phyloP scores from a whole-genome alignment of 1,139 yeast species.

The Lodderomyces metapsilosis region DNA sequence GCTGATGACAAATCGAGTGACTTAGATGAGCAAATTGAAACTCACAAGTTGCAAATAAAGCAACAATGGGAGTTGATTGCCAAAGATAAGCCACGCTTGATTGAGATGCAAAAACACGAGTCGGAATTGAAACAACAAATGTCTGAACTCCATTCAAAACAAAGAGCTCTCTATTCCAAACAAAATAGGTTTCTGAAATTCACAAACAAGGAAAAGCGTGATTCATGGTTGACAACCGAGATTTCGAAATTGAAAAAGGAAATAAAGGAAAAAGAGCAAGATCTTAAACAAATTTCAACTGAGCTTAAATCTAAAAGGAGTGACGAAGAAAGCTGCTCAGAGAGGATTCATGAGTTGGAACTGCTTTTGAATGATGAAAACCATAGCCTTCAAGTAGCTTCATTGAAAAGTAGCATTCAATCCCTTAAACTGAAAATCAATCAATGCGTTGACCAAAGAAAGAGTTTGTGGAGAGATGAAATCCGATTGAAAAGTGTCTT shows the following conservation, averaged over 20 bases:
- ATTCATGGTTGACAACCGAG: conserved; percentile 58
- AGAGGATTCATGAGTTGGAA: conserved; percentile 43
- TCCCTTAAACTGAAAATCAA: conserved; percentile 39
- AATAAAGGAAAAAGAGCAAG: conserved; percentile 23
- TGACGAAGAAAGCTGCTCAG: conserved; percentile 21
- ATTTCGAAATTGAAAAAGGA: conserved; percentile 22
- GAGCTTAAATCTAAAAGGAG: conserved; percentile 20
- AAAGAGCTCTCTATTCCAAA: conserved; percentile 67
- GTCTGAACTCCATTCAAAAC: conserved; percentile 47
- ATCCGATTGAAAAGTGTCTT: conserved; percentile 56
- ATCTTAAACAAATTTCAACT: conserved; percentile 20
- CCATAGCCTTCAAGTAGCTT: conserved; percentile 20
- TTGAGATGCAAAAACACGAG: conserved; percentile 42
- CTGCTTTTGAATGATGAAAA: conserved; percentile 26
- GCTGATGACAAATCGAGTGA: conserved; percentile 18
- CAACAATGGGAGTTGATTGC: conserved; percentile 24
- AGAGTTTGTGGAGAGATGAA: conserved; percentile 78
- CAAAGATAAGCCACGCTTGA: conserved; percentile 42
- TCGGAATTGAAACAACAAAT: conserved; percentile 37
- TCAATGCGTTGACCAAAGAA: conserved; percentile 63
- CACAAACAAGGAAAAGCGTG: conserved; percentile 55
- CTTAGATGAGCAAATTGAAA: conserved; percentile 18
- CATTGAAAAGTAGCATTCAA: conserved; percentile 34
- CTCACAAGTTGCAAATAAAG: conserved; percentile 20
- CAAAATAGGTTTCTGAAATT: conserved; percentile 72